Percentiles rank a stretch among this genome's conserved stretches.
Evolutionary conservation across 1,284 basidiomycete genomes (phyloP).

Genomic region (Papiliotrema terrestris): DNA sequence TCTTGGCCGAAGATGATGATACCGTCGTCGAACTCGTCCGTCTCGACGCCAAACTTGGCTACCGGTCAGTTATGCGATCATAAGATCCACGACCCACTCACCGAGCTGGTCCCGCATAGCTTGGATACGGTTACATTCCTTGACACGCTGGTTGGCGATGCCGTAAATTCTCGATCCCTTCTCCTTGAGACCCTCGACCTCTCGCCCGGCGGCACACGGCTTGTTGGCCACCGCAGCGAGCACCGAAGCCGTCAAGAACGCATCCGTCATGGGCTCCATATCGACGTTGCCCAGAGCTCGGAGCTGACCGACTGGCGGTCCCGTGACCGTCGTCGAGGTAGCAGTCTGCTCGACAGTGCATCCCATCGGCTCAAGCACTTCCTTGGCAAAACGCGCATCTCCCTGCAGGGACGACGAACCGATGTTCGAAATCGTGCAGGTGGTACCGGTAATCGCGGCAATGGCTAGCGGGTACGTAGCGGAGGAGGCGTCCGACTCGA

Average conservation of each 20-base stretch:
- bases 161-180: conserved; percentile 79
- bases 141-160: conserved; percentile 97
- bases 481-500: conserved; percentile 93
- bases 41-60: conserved; percentile 94
- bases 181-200: conserved; percentile 40
- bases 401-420: conserved; percentile 89
- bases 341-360: conserved; percentile 84
- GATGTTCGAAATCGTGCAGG: conserved; percentile 89
- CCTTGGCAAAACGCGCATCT: conserved; percentile 90
- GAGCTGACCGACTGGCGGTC: conserved; percentile 76
- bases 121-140: conserved; percentile 94
- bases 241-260: conserved; percentile 91
- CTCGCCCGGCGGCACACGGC: conserved; percentile 49
- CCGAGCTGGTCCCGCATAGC: conserved; percentile 96
- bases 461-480: conserved; percentile 97
- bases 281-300: conserved; percentile 83
- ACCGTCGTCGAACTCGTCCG: conserved; percentile 88
- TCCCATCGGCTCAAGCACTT: conserved; percentile 92
- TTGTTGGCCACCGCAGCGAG: conserved; percentile 79
- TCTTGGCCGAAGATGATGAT: conserved; percentile 82
- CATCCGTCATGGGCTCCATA: conserved; percentile 99
- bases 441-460: conserved; percentile 91
- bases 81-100: conserved; percentile 46
- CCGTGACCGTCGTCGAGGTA: conserved; percentile 86
- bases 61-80: background rate